Percentiles rank a stretch among this genome's conserved stretches.
phyloP scores from a whole-genome alignment of 331 rosid genomes.

The Malus hybrid region DNA sequence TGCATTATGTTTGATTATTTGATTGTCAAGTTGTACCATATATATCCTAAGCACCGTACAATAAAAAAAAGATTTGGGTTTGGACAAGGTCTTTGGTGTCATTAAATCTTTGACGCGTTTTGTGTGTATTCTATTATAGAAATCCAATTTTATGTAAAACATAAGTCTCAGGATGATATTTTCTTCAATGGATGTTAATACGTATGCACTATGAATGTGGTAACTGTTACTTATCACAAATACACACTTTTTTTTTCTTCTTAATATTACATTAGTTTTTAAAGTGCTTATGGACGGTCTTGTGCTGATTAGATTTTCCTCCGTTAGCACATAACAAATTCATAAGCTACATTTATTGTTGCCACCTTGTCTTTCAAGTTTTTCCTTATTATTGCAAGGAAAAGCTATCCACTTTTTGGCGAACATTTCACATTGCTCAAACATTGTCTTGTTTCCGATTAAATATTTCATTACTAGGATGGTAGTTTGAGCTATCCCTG shows the following conservation, averaged over 20 bases:
- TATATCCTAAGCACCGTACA: too few relatives aligned
- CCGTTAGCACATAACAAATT: slow-evolving; percentile 24
- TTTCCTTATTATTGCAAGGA: slow-evolving; percentile 1
- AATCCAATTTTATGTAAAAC: too few relatives aligned
- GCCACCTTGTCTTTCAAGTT: slow-evolving; percentile 25
- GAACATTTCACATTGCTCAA: background rate
- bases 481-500: background rate
- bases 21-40: background rate
- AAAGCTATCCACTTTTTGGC: slow-evolving; percentile 10
- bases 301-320: slow-evolving; percentile 24
- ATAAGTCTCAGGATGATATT: background rate
- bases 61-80: too few relatives aligned
- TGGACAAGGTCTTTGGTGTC: too few relatives aligned
- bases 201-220: background rate
- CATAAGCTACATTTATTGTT: slow-evolving; percentile 25
- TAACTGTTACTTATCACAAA: background rate
- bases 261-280: background rate
- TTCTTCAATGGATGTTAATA: background rate
- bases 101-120: background rate
- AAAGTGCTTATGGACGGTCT: slow-evolving; percentile 31
- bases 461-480: background rate
- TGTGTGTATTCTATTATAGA: background rate
- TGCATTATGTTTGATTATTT: background rate
- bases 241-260: background rate
- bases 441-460: background rate